Evolutionary conservation across 805 yeast genomes (phyloP).

Genomic region (Kodamaea leandrae): DNA sequence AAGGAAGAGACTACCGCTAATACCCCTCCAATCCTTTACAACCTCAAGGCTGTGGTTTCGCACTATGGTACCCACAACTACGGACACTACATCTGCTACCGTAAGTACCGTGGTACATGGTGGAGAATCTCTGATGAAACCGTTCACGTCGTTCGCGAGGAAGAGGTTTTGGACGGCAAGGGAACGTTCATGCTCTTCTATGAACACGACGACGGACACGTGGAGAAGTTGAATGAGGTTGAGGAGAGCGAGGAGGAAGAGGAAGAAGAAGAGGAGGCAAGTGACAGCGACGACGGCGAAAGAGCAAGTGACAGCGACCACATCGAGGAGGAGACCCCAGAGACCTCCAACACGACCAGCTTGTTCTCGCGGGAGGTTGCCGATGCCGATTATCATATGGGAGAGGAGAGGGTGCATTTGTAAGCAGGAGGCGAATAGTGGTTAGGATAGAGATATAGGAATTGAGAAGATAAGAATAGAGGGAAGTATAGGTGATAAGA

Average conservation of each 20-base stretch:
- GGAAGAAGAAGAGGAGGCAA: constrained; percentile 9
- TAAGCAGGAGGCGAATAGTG: not conserved
- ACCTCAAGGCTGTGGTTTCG: constrained; percentile 79
- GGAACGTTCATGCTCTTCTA: constrained; percentile 94
- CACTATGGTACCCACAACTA: constrained; percentile 96
- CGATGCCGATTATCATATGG: constrained; percentile 11
- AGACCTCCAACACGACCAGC: not conserved
- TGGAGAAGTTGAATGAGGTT: constrained; percentile 13
- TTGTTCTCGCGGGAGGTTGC: constrained; percentile 5
- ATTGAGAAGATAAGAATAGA: not conserved
- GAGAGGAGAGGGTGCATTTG: constrained; percentile 16
- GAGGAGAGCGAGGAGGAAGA: constrained; percentile 13
- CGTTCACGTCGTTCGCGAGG: constrained; percentile 74
- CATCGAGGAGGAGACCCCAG: not conserved
- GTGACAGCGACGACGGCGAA: constrained; percentile 8
- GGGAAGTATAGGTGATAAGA: not conserved
- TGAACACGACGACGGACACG: constrained; percentile 45
- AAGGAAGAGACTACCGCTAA: not conserved
- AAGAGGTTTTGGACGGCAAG: constrained; percentile 74
- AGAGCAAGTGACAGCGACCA: constrained; percentile 4
- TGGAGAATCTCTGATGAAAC: constrained; percentile 94
- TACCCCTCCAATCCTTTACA: constrained; percentile 51
- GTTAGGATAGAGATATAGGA: not conserved
- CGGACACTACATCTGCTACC: constrained; percentile 93
- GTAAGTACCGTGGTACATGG: constrained; percentile 83